Conservation (phyloP, 2,329 filamentous ascomycete species). For the Byssothecium circinans region DNA sequence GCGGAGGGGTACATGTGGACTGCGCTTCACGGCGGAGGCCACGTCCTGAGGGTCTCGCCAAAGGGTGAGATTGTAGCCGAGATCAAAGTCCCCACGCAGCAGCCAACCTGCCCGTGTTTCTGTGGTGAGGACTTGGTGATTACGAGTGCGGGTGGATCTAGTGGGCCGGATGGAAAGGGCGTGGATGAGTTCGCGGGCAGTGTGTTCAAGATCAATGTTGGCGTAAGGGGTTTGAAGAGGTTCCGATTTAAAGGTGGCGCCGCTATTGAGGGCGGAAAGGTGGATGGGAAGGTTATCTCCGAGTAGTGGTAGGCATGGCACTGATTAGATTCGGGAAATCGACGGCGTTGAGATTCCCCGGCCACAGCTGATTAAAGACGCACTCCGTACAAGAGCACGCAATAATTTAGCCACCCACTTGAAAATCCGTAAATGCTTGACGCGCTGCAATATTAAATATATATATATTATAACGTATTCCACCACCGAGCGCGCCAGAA, state of each 20-base stretch:
- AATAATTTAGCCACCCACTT: no score
- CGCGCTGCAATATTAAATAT: no score
- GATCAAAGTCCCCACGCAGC: slow-evolving; percentile 73
- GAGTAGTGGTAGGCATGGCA: slow-evolving; percentile 21
- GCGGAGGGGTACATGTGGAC: slow-evolving; percentile 86
- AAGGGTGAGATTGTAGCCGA: slow-evolving; percentile 72
- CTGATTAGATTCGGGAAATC: no score
- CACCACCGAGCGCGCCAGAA: no score
- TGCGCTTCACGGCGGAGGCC: slow-evolving; percentile 76
- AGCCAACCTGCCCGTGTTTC: slow-evolving; percentile 81
- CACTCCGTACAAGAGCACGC: no score
- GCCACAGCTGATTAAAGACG: no score
- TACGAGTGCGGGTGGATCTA: slow-evolving; percentile 63
- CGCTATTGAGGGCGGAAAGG: slow-evolving; percentile 32
- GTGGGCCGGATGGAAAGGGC: slow-evolving; percentile 59
- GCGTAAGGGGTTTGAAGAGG: slow-evolving; percentile 59
- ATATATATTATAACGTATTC: no score
- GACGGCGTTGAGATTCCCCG: background rate
- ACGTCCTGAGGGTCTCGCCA: slow-evolving; percentile 73
- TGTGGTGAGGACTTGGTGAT: slow-evolving; percentile 74
- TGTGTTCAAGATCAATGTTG: slow-evolving; percentile 77
- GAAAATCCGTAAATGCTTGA: no score
- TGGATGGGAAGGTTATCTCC: slow-evolving; percentile 28
- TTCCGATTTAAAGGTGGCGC: slow-evolving; percentile 40
- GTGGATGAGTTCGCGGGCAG: slow-evolving; percentile 68